phyloP scores from a whole-genome alignment of 164 flowering plant species.

The Annona squamosa region DNA sequence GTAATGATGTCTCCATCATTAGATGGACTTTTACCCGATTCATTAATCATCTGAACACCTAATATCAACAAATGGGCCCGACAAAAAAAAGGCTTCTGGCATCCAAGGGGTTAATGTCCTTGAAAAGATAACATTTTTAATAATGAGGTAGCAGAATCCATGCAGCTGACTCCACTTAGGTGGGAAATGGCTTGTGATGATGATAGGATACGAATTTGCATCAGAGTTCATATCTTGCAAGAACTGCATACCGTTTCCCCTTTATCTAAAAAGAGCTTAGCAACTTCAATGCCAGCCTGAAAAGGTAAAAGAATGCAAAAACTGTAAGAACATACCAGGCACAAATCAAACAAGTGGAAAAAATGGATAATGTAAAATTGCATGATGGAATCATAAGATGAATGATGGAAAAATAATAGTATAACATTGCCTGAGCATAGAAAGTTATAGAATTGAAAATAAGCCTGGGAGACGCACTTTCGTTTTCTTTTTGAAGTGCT shows the following conservation, averaged over 20 bases:
- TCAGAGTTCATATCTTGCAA: background rate
- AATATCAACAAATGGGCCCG: no score
- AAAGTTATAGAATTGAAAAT: background rate
- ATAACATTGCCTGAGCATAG: background rate
- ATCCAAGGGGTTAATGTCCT: background rate
- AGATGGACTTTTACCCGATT: no score
- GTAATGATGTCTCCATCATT: no score
- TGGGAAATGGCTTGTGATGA: no score
- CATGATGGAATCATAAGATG: background rate
- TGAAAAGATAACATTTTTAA: background rate
- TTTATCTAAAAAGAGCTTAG: slow-evolving; percentile 78
- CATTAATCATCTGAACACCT: no score
- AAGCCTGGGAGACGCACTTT: background rate
- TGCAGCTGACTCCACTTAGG: no score
- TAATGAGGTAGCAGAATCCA: background rate
- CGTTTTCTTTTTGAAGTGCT: background rate
- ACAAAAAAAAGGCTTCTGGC: background rate
- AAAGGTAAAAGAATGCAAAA: slow-evolving; percentile 17
- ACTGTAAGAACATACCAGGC: background rate
- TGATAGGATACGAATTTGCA: background rate
- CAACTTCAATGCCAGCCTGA: slow-evolving; percentile 95
- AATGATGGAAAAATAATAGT: background rate
- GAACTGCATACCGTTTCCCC: slow-evolving; percentile 69
- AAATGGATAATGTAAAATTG: background rate
- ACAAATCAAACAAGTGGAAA: background rate